Evolutionary conservation across 495 filamentous ascomycete species (phyloP).

Genomic region (Parmelia sp.): DNA sequence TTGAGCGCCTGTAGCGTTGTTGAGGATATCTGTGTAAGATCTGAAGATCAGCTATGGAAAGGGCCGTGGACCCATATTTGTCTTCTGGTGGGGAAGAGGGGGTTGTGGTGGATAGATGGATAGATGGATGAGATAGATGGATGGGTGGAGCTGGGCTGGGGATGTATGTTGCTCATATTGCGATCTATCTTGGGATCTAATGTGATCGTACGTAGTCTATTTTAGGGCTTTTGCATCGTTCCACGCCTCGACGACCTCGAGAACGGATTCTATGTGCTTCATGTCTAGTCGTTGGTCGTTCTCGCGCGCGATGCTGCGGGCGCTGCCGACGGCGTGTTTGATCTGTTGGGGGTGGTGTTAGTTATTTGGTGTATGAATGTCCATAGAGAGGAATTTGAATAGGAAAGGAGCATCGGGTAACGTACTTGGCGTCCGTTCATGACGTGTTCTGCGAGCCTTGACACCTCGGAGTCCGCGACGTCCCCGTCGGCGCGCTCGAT

Average conservation of each 20-base stretch:
- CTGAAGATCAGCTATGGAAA: too few species aligned
- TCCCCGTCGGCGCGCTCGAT: neutral
- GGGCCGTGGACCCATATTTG: too few species aligned
- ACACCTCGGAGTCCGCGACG: neutral
- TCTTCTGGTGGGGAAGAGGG: too few species aligned
- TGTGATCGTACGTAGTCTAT: neutral
- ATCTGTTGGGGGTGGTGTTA: neutral
- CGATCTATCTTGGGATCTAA: too few species aligned
- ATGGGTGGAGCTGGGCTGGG: too few species aligned
- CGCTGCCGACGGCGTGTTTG: conserved; percentile 16
- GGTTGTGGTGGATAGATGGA: too few species aligned
- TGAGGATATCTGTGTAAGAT: too few species aligned
- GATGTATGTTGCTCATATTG: too few species aligned
- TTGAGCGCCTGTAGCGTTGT: too few species aligned
- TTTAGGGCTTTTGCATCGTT: conserved; percentile 13
- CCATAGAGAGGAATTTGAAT: too few species aligned
- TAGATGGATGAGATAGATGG: too few species aligned
- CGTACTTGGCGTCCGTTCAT: conserved; percentile 25
- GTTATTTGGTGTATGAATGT: neutral
- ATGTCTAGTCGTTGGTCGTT: conserved; percentile 15
- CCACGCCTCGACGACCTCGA: conserved; percentile 18
- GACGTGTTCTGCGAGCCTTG: conserved; percentile 1
- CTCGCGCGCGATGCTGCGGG: conserved; percentile 19
- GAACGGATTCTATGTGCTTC: conserved; percentile 9
- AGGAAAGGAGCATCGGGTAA: neutral